These are phyloP conservation scores for Talaromyces nanjingensis DNA, from an alignment of 495 filamentous ascomycete genomes.

Conservation along the genomic window DNA sequence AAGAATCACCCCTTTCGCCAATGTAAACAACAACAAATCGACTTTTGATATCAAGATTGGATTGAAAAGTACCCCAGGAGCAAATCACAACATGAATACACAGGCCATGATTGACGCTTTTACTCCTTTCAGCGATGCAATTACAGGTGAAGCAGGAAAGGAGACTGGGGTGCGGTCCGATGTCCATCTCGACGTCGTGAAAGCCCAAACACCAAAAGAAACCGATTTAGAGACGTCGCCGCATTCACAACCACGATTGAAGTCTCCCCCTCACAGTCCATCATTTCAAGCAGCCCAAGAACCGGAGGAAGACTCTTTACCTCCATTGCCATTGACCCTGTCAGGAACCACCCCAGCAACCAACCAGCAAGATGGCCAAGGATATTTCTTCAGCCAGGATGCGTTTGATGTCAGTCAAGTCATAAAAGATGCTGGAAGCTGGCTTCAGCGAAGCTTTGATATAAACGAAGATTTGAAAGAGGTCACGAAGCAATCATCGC, in stretches of 20 bases:
- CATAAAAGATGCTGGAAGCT: conserved; percentile 38
- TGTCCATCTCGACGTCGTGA: conserved; percentile 9
- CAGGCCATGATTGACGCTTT: conserved; percentile 44
- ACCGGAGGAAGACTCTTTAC: conserved; percentile 7
- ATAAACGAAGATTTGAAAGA: conserved; percentile 24
- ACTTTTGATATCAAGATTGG: conserved; percentile 11
- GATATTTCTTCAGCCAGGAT: conserved; percentile 17
- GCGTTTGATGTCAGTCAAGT: conserved; percentile 37
- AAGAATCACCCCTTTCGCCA: conserved; percentile 31
- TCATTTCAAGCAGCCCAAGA: conserved; percentile 11
- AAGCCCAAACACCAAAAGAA: conserved; percentile 13
- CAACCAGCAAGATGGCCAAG: conserved; percentile 35
- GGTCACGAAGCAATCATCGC: conserved; percentile 11
- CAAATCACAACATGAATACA: conserved; percentile 31
- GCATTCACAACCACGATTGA: conserved; percentile 4
- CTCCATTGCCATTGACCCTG: conserved; percentile 23
- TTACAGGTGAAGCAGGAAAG: conserved; percentile 29
- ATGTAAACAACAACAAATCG: conserved; percentile 13
- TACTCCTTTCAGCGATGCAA: conserved; percentile 38
- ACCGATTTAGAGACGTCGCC: conserved; percentile 10
- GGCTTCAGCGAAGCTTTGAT: conserved; percentile 38
- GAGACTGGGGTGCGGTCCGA: conserved; percentile 3
- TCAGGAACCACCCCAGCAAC: conserved; percentile 28
- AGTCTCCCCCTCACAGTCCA: neutral
- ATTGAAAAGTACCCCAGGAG: conserved; percentile 9